These are phyloP conservation scores for Ophiostoma ulmi DNA, from an alignment of 2,329 filamentous ascomycete genomes.

Conservation along the genomic window DNA sequence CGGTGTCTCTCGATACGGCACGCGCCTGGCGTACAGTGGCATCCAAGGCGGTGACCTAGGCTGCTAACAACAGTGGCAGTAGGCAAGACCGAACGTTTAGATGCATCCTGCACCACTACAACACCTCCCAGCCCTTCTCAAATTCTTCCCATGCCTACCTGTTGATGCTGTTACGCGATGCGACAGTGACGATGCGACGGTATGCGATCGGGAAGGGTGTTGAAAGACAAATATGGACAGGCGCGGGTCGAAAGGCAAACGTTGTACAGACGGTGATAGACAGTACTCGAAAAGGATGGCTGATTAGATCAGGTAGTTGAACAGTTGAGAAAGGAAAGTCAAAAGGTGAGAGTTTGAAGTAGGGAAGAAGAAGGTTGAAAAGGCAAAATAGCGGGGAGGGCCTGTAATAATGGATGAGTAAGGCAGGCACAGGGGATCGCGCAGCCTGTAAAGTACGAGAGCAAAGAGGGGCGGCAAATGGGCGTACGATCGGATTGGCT, in stretches of 20 bases:
- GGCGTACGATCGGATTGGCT: constrained; percentile 2
- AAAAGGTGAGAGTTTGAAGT: neutral
- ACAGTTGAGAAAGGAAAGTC: neutral
- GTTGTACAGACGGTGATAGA: neutral
- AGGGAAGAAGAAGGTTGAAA: constrained; percentile 8
- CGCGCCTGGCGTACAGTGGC: neutral
- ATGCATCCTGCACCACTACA: neutral
- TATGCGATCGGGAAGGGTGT: neutral
- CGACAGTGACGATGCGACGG: constrained; percentile 5
- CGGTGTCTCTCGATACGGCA: neutral
- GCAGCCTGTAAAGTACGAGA: neutral
- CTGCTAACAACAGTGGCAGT: neutral
- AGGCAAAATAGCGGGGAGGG: constrained; percentile 14
- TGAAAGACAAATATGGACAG: neutral
- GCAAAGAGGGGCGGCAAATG: constrained; percentile 2
- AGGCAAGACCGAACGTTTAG: neutral
- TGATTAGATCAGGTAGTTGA: neutral
- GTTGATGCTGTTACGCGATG: constrained; percentile 10
- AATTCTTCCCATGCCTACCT: neutral
- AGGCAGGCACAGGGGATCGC: neutral
- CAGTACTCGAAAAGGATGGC: neutral
- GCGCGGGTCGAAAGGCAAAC: neutral
- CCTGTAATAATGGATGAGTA: constrained; percentile 11
- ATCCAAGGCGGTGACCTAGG: neutral
- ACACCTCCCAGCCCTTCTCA: neutral